Evolutionary conservation across 1,284 basidiomycete genomes (phyloP), one percentile per base, ranked within the genome.

Genomic region (Tylopilus sp.): DNA sequence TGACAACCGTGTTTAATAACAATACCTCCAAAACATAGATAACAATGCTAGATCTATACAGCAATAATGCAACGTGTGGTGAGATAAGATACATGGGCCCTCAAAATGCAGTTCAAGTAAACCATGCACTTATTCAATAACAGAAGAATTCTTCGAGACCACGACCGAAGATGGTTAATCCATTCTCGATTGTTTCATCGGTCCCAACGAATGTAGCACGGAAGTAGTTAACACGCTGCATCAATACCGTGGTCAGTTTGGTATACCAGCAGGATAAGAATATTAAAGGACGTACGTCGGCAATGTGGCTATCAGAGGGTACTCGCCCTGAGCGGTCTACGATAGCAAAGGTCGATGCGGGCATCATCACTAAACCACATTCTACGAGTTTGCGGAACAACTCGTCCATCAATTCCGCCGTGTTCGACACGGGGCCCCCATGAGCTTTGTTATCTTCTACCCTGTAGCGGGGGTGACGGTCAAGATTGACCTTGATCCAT

Each of bases 321-420:
- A 47, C 57, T 16, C 62, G 64, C 16, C 74, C 76, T 0, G 74
- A 66, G 3, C 66, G 76, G 38, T 79, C 73, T 22, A 69, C 67
- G 53, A 77, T 75, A 33, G 75, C 75, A 66, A 77, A 77, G n/a
- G 78, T 77, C 0, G 78, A 79, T n/a, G 78, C 75, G 24, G 75
- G 75, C 75, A 77, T 77, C 75, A 77, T 79, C 47, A 77, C 78
- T 56, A 77, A 39, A 8, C 75, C 75, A 59, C 67, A 74, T 0
- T 74, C 69, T 2, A 77, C 60, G 36, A 77, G 67, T 53, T 79
- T 77, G 47, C 66, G 74, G 64, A 77, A 79, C 10, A 79, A 41
- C n/a, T 79, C 74, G 6, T 79, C 73, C 75, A 79, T 77, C 61
- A 77, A 62, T n/a, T 77, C 76, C 53, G 72, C 76, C n/a, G 76